phyloP scores from a whole-genome alignment of 1,284 basidiomycete species.

The Fomes fomentarius region DNA sequence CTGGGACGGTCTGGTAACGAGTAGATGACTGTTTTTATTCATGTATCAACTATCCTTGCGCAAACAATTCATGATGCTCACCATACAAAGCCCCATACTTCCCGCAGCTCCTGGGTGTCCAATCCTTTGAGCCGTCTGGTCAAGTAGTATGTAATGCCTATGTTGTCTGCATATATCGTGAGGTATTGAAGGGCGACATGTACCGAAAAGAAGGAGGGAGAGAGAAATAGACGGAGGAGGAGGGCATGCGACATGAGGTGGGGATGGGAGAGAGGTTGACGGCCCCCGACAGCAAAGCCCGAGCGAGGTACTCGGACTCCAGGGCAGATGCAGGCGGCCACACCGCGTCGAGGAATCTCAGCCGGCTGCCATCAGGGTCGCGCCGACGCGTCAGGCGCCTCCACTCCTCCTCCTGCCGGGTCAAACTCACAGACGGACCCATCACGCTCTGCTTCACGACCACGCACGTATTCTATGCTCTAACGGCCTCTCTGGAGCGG shows the following conservation, averaged over 20 bases:
- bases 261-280: background rate
- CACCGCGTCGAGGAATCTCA: background rate
- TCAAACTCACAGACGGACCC: background rate
- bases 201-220: slow-evolving; percentile 88
- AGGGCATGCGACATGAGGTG: slow-evolving; percentile 68
- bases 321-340: background rate
- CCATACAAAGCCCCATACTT: slow-evolving; percentile 98
- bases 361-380: background rate
- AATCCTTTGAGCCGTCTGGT: slow-evolving; percentile 82
- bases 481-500: background rate
- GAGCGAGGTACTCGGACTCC: background rate
- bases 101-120: slow-evolving; percentile 81
- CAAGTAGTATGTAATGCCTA: slow-evolving; percentile 96
- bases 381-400: slow-evolving; percentile 4
- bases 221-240: slow-evolving; percentile 86
- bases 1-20: slow-evolving; percentile 87
- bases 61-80: slow-evolving; percentile 45
- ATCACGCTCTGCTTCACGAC: background rate
- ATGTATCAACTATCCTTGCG: slow-evolving; percentile 21
- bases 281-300: slow-evolving; percentile 2
- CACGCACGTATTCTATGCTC: background rate
- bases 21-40: slow-evolving; percentile 71
- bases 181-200: slow-evolving; percentile 92
- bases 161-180: slow-evolving; percentile 86
- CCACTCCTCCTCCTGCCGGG: background rate